Conservation (phyloP, 306 rosid species). For the Hippophae rhamnoides region DNA sequence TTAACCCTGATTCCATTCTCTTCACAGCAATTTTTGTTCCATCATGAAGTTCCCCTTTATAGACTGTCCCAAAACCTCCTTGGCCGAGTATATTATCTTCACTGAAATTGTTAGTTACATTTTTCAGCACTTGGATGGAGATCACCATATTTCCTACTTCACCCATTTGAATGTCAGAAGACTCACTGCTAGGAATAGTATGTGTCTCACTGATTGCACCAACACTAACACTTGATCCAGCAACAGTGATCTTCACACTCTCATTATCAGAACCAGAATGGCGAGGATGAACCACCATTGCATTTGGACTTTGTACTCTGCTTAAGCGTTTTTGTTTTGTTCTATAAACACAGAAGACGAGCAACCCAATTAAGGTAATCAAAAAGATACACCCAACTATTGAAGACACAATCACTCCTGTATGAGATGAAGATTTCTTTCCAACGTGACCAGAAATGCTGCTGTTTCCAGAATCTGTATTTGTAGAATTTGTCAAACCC, state of each 20-base stretch:
- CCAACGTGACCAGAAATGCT: slow-evolving; percentile 25
- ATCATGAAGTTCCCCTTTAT: slow-evolving; percentile 79
- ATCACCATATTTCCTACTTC: slow-evolving; percentile 93
- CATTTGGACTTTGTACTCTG: slow-evolving; percentile 82
- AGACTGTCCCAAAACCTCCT: slow-evolving; percentile 81
- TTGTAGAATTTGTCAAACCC: slow-evolving; percentile 12
- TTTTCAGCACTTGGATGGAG: slow-evolving; percentile 76
- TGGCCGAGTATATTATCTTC: slow-evolving; percentile 64
- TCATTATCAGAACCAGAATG: slow-evolving; percentile 80
- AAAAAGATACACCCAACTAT: slow-evolving; percentile 48
- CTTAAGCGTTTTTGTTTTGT: slow-evolving; percentile 58
- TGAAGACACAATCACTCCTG: slow-evolving; percentile 50
- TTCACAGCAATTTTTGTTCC: slow-evolving; percentile 83
- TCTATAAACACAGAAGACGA: slow-evolving; percentile 53
- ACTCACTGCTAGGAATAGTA: slow-evolving; percentile 40
- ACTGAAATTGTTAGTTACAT: slow-evolving; percentile 65
- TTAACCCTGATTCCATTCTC: slow-evolving; percentile 80
- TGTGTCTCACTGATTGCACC: slow-evolving; percentile 60
- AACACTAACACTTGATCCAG: slow-evolving; percentile 79
- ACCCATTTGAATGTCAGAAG: slow-evolving; percentile 77
- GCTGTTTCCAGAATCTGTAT: slow-evolving; percentile 15
- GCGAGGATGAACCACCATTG: slow-evolving; percentile 66
- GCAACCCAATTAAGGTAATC: slow-evolving; percentile 40
- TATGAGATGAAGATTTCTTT: slow-evolving; percentile 37
- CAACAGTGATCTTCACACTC: slow-evolving; percentile 82